These are phyloP conservation scores for Lepidium didymum DNA, from an alignment of 345 rosid species.

Conservation along the genomic window DNA sequence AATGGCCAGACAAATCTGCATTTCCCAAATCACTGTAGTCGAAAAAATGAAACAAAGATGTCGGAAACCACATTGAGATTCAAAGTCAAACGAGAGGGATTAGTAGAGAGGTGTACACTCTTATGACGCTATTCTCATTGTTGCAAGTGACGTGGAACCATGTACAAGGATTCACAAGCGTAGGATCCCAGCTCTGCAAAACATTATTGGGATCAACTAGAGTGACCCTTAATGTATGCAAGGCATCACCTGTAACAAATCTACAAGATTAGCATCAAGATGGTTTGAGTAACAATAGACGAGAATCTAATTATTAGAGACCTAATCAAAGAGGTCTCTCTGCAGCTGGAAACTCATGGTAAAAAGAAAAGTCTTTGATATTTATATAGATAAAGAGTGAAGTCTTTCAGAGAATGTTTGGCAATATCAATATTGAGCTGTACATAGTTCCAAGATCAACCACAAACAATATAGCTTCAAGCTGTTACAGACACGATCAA, in stretches of 20 bases:
- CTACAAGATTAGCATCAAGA: neutral
- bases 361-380: neutral
- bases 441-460: neutral
- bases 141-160: slow-evolving; percentile 98
- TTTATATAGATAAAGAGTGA: neutral
- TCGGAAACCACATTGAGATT: neutral
- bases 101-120: slow-evolving; percentile 55
- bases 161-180: slow-evolving; percentile 94
- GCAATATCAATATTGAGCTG: neutral
- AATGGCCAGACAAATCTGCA: slow-evolving; percentile 91
- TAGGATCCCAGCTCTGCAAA: slow-evolving; percentile 97
- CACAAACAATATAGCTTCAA: neutral
- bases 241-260: slow-evolving; percentile 73
- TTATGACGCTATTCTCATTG: slow-evolving; percentile 87
- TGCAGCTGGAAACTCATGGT: neutral
- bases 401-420: neutral
- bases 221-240: slow-evolving; percentile 71
- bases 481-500: neutral
- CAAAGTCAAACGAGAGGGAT: neutral
- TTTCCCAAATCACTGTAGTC: slow-evolving; percentile 81
- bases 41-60: neutral
- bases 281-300: neutral
- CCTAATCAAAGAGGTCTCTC: neutral
- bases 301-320: neutral
- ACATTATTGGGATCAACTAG: slow-evolving; percentile 84